These are phyloP conservation scores for Mesembryanthemum crystallinum DNA, from an alignment of 148 eudicot genomes.

Conservation along the genomic window DNA sequence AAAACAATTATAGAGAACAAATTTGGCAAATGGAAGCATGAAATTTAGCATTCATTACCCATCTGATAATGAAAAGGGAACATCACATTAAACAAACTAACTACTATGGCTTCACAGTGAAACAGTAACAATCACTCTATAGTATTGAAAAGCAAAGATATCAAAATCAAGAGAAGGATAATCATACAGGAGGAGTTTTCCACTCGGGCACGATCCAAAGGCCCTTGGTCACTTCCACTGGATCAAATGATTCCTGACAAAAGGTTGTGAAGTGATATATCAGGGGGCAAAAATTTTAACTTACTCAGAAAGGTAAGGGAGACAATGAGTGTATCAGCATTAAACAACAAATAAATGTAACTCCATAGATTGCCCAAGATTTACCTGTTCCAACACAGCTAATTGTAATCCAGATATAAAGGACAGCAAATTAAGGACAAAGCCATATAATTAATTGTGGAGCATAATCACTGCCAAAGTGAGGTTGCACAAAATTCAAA, in stretches of 20 bases:
- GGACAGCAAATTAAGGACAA: not conserved
- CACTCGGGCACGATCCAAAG: constrained; percentile 98
- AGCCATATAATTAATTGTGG: not conserved
- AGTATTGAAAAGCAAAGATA: not conserved
- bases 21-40: not conserved
- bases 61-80: no score
- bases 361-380: not conserved
- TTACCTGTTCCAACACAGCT: not conserved
- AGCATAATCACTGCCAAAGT: not conserved
- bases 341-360: not conserved
- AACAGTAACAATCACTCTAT: not conserved
- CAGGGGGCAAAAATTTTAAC: not conserved
- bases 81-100: no score
- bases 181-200: constrained; percentile 76
- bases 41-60: not conserved
- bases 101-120: not conserved
- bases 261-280: constrained; percentile 3
- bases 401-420: not conserved
- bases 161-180: constrained; percentile 20
- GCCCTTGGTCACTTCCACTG: constrained; percentile 75
- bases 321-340: not conserved
- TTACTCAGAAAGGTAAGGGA: not conserved
- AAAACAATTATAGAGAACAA: not conserved
- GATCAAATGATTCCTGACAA: constrained; percentile 83
- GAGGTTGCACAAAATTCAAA: not conserved